phyloP scores from a whole-genome alignment of 257 asterid species.

The Scutellaria minor region DNA sequence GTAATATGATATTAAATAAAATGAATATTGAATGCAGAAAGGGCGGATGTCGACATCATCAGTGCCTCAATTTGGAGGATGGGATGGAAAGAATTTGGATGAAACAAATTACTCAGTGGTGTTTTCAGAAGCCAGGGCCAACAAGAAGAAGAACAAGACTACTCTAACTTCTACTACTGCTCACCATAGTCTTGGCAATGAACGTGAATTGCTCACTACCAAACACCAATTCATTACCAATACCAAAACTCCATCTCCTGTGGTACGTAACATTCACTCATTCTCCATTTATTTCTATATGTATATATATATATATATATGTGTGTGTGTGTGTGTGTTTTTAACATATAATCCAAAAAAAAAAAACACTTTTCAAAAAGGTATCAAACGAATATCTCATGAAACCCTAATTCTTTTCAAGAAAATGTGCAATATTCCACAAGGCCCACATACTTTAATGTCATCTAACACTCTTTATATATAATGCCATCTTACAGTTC shows the following conservation, averaged over 20 bases:
- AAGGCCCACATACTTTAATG: too few relatives aligned
- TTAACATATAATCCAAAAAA: too few relatives aligned
- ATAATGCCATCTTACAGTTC: too few relatives aligned
- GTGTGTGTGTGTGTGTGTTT: too few relatives aligned
- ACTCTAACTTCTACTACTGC: not conserved
- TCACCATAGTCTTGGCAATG: slow-evolving; percentile 50
- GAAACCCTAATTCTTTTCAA: too few relatives aligned
- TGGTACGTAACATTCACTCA: slow-evolving; percentile 30
- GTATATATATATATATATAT: too few relatives aligned
- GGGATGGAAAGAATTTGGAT: slow-evolving; percentile 51
- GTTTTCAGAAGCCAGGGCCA: slow-evolving; percentile 55
- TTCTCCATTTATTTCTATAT: not conserved
- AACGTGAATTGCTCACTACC: slow-evolving; percentile 41
- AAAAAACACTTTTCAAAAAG: too few relatives aligned
- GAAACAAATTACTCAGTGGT: slow-evolving; percentile 53
- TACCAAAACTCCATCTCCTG: slow-evolving; percentile 25
- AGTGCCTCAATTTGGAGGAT: slow-evolving; percentile 65
- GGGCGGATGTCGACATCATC: slow-evolving; percentile 35
- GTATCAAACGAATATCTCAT: too few relatives aligned
- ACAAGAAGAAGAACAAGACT: slow-evolving; percentile 47
- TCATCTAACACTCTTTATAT: too few relatives aligned
- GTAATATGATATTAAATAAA: too few relatives aligned
- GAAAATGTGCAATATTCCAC: too few relatives aligned
- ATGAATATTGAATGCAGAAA: slow-evolving; percentile 21
- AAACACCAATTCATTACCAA: not conserved